These are phyloP conservation scores for Prosopis cineraria DNA, from an alignment of 306 rosid species.

Conservation along the genomic window DNA sequence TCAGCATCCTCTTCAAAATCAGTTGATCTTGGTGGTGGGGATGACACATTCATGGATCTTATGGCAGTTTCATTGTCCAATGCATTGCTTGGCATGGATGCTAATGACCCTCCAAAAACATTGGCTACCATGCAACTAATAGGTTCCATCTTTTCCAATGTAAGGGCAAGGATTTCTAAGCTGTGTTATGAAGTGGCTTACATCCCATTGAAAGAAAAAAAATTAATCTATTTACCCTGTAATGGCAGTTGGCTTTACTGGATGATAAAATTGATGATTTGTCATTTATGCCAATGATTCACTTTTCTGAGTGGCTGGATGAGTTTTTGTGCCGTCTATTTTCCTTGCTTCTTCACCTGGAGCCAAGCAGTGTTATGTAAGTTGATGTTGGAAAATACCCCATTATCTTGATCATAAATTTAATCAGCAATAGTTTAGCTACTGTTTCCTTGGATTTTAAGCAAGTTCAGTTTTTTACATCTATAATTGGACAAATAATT, in stretches of 20 bases:
- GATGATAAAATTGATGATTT: slow-evolving; percentile 72
- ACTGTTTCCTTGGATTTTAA: slow-evolving; percentile 30
- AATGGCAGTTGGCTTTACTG: slow-evolving; percentile 84
- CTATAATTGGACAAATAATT: slow-evolving; percentile 40
- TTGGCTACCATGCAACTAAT: slow-evolving; percentile 97
- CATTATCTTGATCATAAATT: slow-evolving; percentile 27
- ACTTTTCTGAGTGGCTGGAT: slow-evolving; percentile 96
- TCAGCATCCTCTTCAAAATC: slow-evolving; percentile 57
- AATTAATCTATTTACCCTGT: slow-evolving; percentile 32
- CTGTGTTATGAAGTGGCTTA: slow-evolving; percentile 23
- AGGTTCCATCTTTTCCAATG: slow-evolving; percentile 95
- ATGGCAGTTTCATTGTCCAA: slow-evolving; percentile 91
- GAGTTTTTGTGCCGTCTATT: slow-evolving; percentile 97
- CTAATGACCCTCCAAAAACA: slow-evolving; percentile 99
- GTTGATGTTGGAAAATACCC: slow-evolving; percentile 42
- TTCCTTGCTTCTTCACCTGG: slow-evolving; percentile 90
- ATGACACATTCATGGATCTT: slow-evolving; percentile 68
- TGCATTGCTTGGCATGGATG: slow-evolving; percentile 99
- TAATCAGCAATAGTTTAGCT: slow-evolving; percentile 1
- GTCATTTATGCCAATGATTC: slow-evolving; percentile 82
- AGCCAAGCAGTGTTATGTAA: slow-evolving; percentile 92
- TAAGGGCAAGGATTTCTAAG: slow-evolving; percentile 48
- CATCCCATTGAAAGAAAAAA: slow-evolving; percentile 13
- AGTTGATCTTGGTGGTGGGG: slow-evolving; percentile 60
- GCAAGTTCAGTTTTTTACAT: slow-evolving; percentile 11